Conservation (phyloP, 352 stramenopile species). For the Phytophthora parvispora region DNA sequence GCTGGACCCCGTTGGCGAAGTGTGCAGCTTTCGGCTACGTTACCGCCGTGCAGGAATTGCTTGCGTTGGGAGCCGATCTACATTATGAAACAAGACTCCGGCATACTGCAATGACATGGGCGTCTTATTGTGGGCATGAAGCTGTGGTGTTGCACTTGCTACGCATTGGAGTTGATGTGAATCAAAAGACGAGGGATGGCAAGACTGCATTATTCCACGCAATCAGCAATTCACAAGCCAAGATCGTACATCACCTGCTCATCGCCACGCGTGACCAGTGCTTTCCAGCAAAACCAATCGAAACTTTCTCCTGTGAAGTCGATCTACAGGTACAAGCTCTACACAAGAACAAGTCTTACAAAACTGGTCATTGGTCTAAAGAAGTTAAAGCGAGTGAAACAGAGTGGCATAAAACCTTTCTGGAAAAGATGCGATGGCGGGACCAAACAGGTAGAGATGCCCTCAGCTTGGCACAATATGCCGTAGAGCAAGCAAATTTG, state of each 20-base stretch:
- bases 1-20: slow-evolving; percentile 81
- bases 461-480: slow-evolving; percentile 38
- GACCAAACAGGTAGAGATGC: slow-evolving; percentile 49
- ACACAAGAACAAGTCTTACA: slow-evolving; percentile 2
- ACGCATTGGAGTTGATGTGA: slow-evolving; percentile 40
- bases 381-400: slow-evolving; percentile 28
- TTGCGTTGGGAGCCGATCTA: slow-evolving; percentile 52
- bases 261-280: slow-evolving; percentile 49
- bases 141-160: slow-evolving; percentile 63
- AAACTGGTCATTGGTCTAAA: not conserved
- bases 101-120: slow-evolving; percentile 84
- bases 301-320: slow-evolving; percentile 33
- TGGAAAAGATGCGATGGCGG: slow-evolving; percentile 41
- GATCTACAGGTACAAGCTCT: not conserved
- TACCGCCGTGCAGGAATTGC: slow-evolving; percentile 43
- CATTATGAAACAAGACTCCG: slow-evolving; percentile 63
- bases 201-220: slow-evolving; percentile 82
- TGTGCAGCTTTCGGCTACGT: slow-evolving; percentile 63
- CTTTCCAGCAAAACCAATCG: slow-evolving; percentile 31
- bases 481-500: slow-evolving; percentile 24
- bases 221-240: slow-evolving; percentile 56
- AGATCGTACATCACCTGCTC: slow-evolving; percentile 70
- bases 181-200: slow-evolving; percentile 59
- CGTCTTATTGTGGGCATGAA: slow-evolving; percentile 80
- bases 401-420: slow-evolving; percentile 69